A percentile compares a stretch with the other conserved stretches of the same genome.
Evolutionary conservation across 2,329 filamentous ascomycete species (phyloP).

Genomic region (Fusarium brevicatenulatum): DNA sequence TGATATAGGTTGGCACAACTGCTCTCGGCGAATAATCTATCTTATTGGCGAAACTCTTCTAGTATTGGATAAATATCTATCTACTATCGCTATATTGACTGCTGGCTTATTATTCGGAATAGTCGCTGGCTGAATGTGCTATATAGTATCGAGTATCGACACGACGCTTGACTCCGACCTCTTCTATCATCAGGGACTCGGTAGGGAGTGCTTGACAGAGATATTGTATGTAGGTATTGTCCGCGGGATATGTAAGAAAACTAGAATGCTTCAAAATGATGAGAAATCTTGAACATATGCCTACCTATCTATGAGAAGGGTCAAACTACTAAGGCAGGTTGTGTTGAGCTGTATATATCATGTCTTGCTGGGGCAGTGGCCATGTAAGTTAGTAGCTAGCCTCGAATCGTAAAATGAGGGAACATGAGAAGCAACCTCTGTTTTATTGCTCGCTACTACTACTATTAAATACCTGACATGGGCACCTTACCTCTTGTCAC

Average conservation of each 20-base stretch:
- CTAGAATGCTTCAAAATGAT: not conserved
- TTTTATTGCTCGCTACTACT: not conserved
- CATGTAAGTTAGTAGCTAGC: not conserved
- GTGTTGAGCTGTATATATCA: not conserved
- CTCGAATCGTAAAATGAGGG: not conserved
- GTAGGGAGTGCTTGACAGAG: not conserved
- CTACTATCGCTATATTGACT: not conserved
- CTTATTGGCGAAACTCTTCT: too few species aligned
- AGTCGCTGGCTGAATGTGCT: not conserved
- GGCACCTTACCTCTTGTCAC: not conserved
- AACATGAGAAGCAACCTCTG: not conserved
- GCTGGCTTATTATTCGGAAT: not conserved
- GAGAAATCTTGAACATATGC: not conserved
- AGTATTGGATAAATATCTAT: not conserved
- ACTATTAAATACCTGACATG: not conserved
- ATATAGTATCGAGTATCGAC: not conserved
- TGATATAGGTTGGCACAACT: not conserved
- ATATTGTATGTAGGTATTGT: not conserved
- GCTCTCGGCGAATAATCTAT: not conserved
- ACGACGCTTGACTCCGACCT: not conserved
- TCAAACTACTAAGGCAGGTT: not conserved
- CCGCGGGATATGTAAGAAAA: not conserved
- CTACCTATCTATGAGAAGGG: not conserved
- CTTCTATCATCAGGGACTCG: not conserved
- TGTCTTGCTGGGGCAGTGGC: not conserved